A percentile compares a stretch with the other conserved stretches of the same genome.
These are phyloP conservation scores for Neurospora sp. DNA, from an alignment of 495 filamentous ascomycete genomes.

Conservation along the genomic window DNA sequence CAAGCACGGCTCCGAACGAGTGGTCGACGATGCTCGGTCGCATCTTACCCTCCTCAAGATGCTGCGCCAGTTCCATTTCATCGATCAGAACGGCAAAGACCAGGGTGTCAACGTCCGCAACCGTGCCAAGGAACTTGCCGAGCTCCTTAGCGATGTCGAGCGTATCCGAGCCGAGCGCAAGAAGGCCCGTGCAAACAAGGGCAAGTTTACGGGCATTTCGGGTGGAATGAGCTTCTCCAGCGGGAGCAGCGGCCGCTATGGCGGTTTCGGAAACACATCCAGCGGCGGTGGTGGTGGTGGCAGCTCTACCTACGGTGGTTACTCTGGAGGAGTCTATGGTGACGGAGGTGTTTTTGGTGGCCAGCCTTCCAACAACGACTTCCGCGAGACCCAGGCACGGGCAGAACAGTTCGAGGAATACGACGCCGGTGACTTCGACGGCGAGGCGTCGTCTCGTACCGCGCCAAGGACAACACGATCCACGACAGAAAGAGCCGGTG, in stretches of 20 bases:
- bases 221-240: slow-evolving; percentile 53
- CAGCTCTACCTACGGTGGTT: slow-evolving; percentile 61
- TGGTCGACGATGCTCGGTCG: slow-evolving; percentile 93
- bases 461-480: slow-evolving; percentile 31
- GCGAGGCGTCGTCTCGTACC: slow-evolving; percentile 33
- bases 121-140: slow-evolving; percentile 87
- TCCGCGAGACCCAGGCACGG: slow-evolving; percentile 42
- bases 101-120: slow-evolving; percentile 97
- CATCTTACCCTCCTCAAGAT: slow-evolving; percentile 94
- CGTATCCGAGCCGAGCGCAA: slow-evolving; percentile 86
- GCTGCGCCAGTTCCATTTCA: slow-evolving; percentile 97
- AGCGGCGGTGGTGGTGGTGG: slow-evolving; percentile 50
- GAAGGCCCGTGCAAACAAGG: slow-evolving; percentile 79
- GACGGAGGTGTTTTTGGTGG: slow-evolving; percentile 84
- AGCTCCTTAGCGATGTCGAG: slow-evolving; percentile 89
- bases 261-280: slow-evolving; percentile 72
- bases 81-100: slow-evolving; percentile 94
- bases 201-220: slow-evolving; percentile 91
- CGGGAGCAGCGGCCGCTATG: slow-evolving; percentile 54
- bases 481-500: slow-evolving; percentile 28
- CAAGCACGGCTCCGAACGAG: slow-evolving; percentile 95
- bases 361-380: slow-evolving; percentile 46
- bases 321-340: slow-evolving; percentile 81
- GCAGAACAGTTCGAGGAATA: slow-evolving; percentile 90
- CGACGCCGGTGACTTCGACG: slow-evolving; percentile 69